Evolutionary conservation across 1,139 yeast species (phyloP).

Genomic region (Scheffersomyces titani): DNA sequence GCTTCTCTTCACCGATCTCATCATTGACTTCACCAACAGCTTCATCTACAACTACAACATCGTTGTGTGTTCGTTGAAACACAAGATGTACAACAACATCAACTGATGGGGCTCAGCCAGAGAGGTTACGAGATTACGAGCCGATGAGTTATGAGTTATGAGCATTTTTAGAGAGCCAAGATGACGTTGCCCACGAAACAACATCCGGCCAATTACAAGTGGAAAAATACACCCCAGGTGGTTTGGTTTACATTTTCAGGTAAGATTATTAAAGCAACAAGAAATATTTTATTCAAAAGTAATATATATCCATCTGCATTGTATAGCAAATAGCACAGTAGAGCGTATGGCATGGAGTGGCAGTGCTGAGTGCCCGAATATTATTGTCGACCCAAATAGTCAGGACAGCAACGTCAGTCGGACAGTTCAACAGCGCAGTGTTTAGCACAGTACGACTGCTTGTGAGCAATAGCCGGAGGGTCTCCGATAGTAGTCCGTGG

Average conservation of each 20-base stretch:
- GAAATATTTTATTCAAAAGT: not conserved
- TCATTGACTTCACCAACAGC: slow-evolving; percentile 22
- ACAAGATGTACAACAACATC: slow-evolving; percentile 32
- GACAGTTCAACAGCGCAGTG: no score
- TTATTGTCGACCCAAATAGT: not conserved
- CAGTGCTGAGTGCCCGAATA: not conserved
- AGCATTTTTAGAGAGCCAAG: not conserved
- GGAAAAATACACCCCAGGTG: not conserved
- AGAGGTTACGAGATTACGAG: not conserved
- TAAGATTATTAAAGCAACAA: not conserved
- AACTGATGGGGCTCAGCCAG: slow-evolving; percentile 14
- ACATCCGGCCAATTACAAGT: not conserved
- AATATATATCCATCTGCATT: not conserved
- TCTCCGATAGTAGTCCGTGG: no score
- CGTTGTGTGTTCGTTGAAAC: slow-evolving; percentile 26
- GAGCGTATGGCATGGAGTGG: not conserved
- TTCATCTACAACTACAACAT: slow-evolving; percentile 24
- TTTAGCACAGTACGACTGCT: no score
- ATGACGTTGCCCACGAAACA: not conserved
- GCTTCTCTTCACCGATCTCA: slow-evolving; percentile 24
- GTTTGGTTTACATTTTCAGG: not conserved
- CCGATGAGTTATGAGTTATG: not conserved
- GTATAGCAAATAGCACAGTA: not conserved
- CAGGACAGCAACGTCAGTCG: not conserved
- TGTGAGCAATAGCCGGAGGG: no score